phyloP scores from a whole-genome alignment of 2,329 filamentous ascomycete species.

The Simplicillium aogashimaense region DNA sequence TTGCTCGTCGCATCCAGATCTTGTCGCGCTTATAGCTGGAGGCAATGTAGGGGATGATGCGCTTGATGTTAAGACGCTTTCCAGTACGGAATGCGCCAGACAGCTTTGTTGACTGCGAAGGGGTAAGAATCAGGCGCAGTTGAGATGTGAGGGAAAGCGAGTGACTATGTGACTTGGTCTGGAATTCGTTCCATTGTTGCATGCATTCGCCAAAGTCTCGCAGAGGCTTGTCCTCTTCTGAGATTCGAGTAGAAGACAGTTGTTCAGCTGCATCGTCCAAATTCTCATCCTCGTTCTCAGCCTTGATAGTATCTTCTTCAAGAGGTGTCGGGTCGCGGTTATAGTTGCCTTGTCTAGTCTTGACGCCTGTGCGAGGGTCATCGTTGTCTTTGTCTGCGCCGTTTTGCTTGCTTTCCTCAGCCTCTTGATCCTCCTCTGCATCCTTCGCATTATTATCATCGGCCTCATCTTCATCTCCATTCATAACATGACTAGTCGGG shows the following conservation, averaged over 20 bases:
- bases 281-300: constrained; percentile 36
- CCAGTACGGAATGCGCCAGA: constrained; percentile 94
- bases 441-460: constrained; percentile 20
- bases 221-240: constrained; percentile 29
- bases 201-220: constrained; percentile 48
- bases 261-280: constrained; percentile 48
- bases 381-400: constrained; percentile 36
- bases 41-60: constrained; percentile 98
- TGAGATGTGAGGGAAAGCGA: constrained; percentile 88
- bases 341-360: constrained; percentile 48
- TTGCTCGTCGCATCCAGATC: constrained; percentile 95
- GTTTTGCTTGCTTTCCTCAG: constrained; percentile 28
- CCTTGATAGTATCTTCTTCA: constrained; percentile 32
- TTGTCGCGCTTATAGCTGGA: constrained; percentile 98
- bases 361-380: constrained; percentile 48
- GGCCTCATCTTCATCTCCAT: constrained; percentile 41
- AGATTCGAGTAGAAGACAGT: constrained; percentile 65
- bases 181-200: constrained; percentile 75
- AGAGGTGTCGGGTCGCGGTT: constrained; percentile 37
- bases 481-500: constrained; percentile 34
- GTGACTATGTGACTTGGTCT: constrained; percentile 72
- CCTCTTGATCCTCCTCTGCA: constrained; percentile 15
- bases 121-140: constrained; percentile 87
- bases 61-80: constrained; percentile 97
- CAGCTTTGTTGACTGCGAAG: constrained; percentile 90